A percentile compares a stretch with the other conserved stretches of the same genome.
Conservation (phyloP, 2,329 filamentous ascomycete genomes). For the Fusarium paranaense region DNA sequence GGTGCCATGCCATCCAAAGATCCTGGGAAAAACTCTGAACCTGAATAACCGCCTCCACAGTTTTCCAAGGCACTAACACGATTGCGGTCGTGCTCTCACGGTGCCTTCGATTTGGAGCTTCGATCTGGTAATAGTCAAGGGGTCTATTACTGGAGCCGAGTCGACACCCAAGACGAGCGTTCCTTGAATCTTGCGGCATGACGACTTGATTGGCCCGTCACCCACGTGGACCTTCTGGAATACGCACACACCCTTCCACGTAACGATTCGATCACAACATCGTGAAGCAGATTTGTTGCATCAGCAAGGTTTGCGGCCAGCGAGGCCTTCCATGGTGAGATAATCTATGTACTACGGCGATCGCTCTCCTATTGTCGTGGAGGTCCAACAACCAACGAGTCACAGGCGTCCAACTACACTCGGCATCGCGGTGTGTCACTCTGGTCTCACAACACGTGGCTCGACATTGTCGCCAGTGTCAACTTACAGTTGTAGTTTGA, state of each 20-base stretch:
- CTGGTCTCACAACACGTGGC: constrained; percentile 3
- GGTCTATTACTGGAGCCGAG: constrained; percentile 24
- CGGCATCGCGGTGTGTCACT: not conserved
- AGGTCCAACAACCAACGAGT: not conserved
- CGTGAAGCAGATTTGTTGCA: constrained; percentile 20
- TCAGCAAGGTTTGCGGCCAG: constrained; percentile 11
- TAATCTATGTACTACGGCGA: not conserved
- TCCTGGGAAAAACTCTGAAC: constrained; percentile 40
- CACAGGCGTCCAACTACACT: not conserved
- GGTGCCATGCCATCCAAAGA: constrained; percentile 7
- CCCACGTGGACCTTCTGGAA: constrained; percentile 11
- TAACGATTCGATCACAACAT: constrained; percentile 18
- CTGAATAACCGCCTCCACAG: constrained; percentile 14
- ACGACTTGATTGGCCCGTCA: constrained; percentile 2
- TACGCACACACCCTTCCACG: constrained; percentile 8
- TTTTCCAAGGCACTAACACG: constrained; percentile 12
- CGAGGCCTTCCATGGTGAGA: constrained; percentile 14
- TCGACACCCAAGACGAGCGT: constrained; percentile 19
- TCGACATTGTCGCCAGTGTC: not conserved
- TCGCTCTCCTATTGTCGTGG: constrained; percentile 1
- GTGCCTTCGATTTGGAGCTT: constrained; percentile 22
- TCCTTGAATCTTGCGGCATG: not conserved
- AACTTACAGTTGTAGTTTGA: not conserved
- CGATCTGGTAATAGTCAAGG: constrained; percentile 19
- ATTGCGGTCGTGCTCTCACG: constrained; percentile 8